These are phyloP conservation scores for Saussurea involucrata DNA, from an alignment of 129 eudicot species.

Conservation along the genomic window DNA sequence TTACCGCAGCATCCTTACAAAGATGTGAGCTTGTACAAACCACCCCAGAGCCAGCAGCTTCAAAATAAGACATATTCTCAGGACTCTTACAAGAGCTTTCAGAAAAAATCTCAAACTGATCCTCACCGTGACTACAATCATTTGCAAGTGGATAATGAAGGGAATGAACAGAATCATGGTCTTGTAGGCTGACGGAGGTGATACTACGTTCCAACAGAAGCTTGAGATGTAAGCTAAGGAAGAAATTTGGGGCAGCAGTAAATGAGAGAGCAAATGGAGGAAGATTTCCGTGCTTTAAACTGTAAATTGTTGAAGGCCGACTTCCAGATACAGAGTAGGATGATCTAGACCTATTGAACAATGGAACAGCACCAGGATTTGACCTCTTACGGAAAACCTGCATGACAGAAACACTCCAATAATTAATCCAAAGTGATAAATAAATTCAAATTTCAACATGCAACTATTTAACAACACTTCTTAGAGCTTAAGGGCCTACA, in stretches of 20 bases:
- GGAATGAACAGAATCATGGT: constrained; percentile 22
- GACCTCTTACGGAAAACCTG: constrained; percentile 43
- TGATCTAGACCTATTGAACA: constrained; percentile 38
- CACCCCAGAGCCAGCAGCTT: constrained; percentile 12
- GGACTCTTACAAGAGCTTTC: constrained; percentile 23
- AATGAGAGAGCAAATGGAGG: constrained; percentile 71
- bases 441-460: background rate
- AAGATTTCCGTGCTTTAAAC: constrained; percentile 38
- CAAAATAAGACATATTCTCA: background rate
- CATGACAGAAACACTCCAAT: constrained; percentile 3
- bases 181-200: constrained; percentile 43
- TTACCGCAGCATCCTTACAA: constrained; percentile 13
- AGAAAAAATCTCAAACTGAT: constrained; percentile 23
- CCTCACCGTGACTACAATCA: constrained; percentile 17
- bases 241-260: constrained; percentile 73
- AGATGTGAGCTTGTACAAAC: constrained; percentile 1
- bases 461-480: constrained; percentile 2
- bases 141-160: constrained; percentile 13
- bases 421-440: background rate
- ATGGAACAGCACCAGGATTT: constrained; percentile 21
- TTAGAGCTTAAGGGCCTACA: background rate
- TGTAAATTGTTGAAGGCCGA: constrained; percentile 30
- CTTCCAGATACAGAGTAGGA: constrained; percentile 24
- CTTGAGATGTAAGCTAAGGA: constrained; percentile 67
- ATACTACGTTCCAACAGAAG: constrained; percentile 65